Percentiles rank a stretch among this genome's conserved stretches.
These are phyloP conservation scores for Entamoeba histolytica DNA, from an alignment of 208 protist species.

Conservation along the genomic window DNA sequence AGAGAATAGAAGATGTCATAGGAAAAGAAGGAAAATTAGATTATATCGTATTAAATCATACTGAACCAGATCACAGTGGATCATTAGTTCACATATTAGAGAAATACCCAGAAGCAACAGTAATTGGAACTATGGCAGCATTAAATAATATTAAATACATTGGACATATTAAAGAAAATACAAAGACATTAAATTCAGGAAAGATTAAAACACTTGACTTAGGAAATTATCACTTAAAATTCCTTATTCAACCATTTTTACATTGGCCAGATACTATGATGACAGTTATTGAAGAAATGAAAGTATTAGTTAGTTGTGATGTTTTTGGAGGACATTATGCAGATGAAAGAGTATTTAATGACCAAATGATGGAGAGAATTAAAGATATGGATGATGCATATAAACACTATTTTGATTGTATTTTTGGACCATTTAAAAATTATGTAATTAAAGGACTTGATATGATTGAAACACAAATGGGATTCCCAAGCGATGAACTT, in stretches of 20 bases:
- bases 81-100: not conserved
- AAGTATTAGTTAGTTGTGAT: constrained; percentile 11
- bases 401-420: constrained; percentile 12
- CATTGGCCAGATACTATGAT: constrained; percentile 23
- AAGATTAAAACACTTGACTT: not conserved
- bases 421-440: constrained; percentile 2
- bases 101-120: not conserved
- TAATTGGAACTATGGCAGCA: not conserved
- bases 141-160: constrained; percentile 1
- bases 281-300: not conserved
- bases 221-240: not conserved
- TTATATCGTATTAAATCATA: constrained; percentile 10
- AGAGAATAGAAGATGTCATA: not conserved
- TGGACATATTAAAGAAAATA: not conserved
- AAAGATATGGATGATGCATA: not conserved
- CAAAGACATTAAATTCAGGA: not conserved
- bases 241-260: constrained; percentile 10
- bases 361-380: not conserved
- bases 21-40: not conserved
- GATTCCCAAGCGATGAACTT: not conserved
- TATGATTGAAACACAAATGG: not conserved
- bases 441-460: not conserved
- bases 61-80: constrained; percentile 11
- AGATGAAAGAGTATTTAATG: not conserved
- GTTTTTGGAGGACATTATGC: constrained; percentile 14